Conservation (phyloP, 192 early-diverging fungal genomes). For the Funneliformis geosporum region DNA sequence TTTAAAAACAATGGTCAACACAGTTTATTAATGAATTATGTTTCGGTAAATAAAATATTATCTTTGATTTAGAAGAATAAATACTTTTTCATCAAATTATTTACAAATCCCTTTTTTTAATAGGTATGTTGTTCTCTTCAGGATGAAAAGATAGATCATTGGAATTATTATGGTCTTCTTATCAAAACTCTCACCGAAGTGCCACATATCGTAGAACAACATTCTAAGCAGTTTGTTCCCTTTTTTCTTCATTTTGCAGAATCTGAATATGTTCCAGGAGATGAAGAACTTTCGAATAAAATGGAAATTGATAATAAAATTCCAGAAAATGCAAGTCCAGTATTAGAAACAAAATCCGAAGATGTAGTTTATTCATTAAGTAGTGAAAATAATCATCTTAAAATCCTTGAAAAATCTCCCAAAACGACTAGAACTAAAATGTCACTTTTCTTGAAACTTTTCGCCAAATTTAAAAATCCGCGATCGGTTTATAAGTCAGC, state of each 20-base stretch:
- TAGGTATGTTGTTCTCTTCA: conserved; percentile 38
- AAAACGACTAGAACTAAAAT: conserved; percentile 36
- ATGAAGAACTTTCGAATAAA: conserved; percentile 26
- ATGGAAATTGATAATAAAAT: conserved; percentile 42
- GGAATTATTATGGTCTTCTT: conserved; percentile 66
- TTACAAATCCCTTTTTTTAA: not conserved
- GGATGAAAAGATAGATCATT: conserved; percentile 63
- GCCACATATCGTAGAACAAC: conserved; percentile 62
- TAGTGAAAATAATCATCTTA: conserved; percentile 30
- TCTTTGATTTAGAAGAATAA: not conserved
- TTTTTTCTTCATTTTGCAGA: conserved; percentile 66
- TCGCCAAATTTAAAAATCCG: conserved; percentile 71
- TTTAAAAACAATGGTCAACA: conserved; percentile 36
- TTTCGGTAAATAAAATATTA: conserved; percentile 33
- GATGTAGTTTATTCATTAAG: conserved; percentile 31
- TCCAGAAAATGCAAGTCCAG: conserved; percentile 45
- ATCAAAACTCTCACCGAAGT: conserved; percentile 62
- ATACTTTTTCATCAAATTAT: not conserved
- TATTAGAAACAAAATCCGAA: not conserved
- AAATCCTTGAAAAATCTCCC: conserved; percentile 29
- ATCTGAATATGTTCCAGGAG: conserved; percentile 45
- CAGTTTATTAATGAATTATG: conserved; percentile 47
- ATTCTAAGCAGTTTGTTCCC: conserved; percentile 60
- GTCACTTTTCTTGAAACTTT: conserved; percentile 57
- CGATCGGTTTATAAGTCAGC: conserved; percentile 51